These are phyloP conservation scores for Colletotrichum kahawae DNA, from an alignment of 2,329 filamentous ascomycete genomes.

Conservation along the genomic window DNA sequence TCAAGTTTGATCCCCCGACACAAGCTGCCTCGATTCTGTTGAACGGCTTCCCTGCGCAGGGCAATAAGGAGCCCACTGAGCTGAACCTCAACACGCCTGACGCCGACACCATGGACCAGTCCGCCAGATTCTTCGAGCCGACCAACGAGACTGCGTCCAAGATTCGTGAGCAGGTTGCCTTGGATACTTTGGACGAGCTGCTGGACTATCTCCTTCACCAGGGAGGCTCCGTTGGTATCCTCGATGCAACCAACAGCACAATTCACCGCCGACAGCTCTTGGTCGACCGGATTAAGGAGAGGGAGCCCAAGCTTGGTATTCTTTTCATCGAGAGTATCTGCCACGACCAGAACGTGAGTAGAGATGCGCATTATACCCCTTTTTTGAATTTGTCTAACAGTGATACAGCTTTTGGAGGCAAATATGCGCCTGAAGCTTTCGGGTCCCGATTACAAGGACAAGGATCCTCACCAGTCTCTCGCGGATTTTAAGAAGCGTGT, in stretches of 20 bases:
- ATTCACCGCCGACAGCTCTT: conserved; percentile 82
- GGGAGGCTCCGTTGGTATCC: conserved; percentile 89
- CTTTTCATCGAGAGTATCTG: conserved; percentile 96
- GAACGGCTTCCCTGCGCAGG: conserved; percentile 54
- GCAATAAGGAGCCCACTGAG: conserved; percentile 37
- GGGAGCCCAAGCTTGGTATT: conserved; percentile 87
- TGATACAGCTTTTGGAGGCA: conserved; percentile 76
- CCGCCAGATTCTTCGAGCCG: conserved; percentile 92
- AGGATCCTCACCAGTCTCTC: conserved; percentile 84
- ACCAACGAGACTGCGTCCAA: conserved; percentile 81
- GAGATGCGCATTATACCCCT: not conserved
- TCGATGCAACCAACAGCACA: conserved; percentile 98
- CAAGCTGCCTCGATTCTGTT: conserved; percentile 64
- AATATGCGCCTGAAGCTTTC: conserved; percentile 98
- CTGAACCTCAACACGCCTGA: conserved; percentile 38
- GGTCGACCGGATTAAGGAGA: conserved; percentile 80
- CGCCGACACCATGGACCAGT: conserved; percentile 76
- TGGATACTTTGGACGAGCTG: conserved; percentile 91
- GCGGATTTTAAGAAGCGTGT: conserved; percentile 94
- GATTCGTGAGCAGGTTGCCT: conserved; percentile 87
- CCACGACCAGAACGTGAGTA: conserved; percentile 70
- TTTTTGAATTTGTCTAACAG: not conserved
- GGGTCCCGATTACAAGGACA: conserved; percentile 93
- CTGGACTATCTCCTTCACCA: conserved; percentile 84
- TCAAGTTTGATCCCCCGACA: conserved; percentile 48